Evolutionary conservation across 2,329 filamentous ascomycete species (phyloP), one percentile per base, ranked within the genome.

Genomic region (Aspergillus neoniger): DNA sequence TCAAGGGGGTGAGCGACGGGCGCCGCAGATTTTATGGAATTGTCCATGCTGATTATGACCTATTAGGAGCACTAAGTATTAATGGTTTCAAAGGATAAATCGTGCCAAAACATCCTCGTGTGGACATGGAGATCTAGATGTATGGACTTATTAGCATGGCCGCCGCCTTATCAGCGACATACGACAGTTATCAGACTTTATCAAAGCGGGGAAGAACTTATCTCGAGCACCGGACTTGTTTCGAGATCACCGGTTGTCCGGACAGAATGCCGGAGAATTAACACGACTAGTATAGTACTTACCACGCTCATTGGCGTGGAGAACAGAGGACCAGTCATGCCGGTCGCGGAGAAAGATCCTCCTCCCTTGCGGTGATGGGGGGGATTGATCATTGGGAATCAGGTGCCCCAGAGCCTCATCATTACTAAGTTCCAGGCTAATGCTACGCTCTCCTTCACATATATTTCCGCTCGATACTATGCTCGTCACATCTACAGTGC

Each of bases 11-110:
- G 41, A n/a, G 56, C 36, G 14, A 25, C 41, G 36, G 52, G 55
- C 10, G 50, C 44, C 17, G 55, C 30, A 44, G 58, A 59, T 8
- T 43, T 28, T 12, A 67, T 61, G 1, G 61, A 54, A 17, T 39
- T 48, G 19, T 53, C 62, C 65, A 69, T 69, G 23, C 1, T 38
- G 25, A 15, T n/a, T 14, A 44, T 21, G 19, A 7, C 2, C 21
- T 48, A 48, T 15, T 7, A 28, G 0, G 21, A 25, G 43, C 43
- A 25, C 19, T 3, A 19, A 2, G 19, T 14, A 12, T 12, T 2
- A 15, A 12, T 10, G 17, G 43, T 12, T 12, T 47, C 4, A 19
- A 23, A 25, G 47, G 15, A 10, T n/a, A 28, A 19, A 3, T 7
- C 5, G n/a, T 43, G n/a, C 39, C 14, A 17, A 43, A 17, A 19